phyloP scores from a whole-genome alignment of 106 monocot genomes.

The Allium cepa region DNA sequence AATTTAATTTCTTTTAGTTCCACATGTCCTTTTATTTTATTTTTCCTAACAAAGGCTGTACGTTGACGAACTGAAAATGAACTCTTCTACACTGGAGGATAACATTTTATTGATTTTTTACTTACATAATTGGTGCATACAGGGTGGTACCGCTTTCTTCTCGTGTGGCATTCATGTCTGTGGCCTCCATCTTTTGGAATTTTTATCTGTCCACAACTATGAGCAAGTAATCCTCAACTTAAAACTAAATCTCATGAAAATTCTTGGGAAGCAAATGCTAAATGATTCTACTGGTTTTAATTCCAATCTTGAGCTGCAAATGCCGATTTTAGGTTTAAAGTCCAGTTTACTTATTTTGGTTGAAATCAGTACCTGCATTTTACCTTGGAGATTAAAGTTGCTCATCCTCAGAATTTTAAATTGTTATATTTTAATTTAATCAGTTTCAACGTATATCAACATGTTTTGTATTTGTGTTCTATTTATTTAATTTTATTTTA shows the following conservation, averaged over 20 bases:
- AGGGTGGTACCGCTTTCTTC: conserved; percentile 72
- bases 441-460: not conserved
- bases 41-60: not conserved
- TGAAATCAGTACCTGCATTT: not conserved
- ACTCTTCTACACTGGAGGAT: not conserved
- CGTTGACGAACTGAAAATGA: not conserved
- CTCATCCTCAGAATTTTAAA: not conserved
- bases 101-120: not conserved
- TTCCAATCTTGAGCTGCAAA: not conserved
- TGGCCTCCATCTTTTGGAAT: conserved; percentile 90
- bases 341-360: not conserved
- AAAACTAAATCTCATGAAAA: not conserved
- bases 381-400: not conserved
- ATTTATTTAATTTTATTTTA: not conserved
- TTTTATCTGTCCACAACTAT: conserved; percentile 77
- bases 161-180: conserved; percentile 93
- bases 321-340: not conserved
- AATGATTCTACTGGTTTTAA: not conserved
- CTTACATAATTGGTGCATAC: conserved; percentile 8
- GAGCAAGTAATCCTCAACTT: conserved; percentile 36
- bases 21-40: too few species aligned
- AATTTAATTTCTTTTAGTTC: too few species aligned
- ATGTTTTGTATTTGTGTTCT: not conserved
- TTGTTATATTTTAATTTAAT: not conserved
- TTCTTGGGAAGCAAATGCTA: not conserved